Base-by-base conservation (phyloP, 345 rosid genomes). In the Syzygium oleosum region DNA sequence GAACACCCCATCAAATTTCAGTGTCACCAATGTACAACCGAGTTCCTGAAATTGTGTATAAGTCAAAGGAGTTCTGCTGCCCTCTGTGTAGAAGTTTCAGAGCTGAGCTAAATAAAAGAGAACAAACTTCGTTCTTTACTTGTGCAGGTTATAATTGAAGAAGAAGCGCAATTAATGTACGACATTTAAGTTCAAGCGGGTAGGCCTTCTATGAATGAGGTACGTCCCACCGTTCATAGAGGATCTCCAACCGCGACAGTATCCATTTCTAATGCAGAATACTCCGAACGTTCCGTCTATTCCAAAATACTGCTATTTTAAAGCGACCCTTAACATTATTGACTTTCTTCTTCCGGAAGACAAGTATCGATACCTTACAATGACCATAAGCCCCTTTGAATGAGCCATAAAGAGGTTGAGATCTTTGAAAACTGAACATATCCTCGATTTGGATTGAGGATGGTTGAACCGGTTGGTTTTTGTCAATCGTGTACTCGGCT, bases 401-500 rank as follows among this genome's bases (percentile, higher is more conserved):
- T 56, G 99, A 97, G 61, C 95, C 95, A 65, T 95, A 93, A 85
- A 96, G 99, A 85, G 99, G 91, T 43, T 90, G 96, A 2, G 98
- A 94, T 87, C 95, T 95, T 89, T 92, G 93, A 92, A 97, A 97
- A 88, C 94, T 86, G 90, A 94, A 93, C 83, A 95, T 92, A 86
- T 95, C 96, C 34, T 93, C 90, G 54, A 95, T 94, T 65, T 91
- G 89, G 53, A 91, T 88, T 0, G 92, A 88, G 79, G 91, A 88
- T 17, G 92, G 89, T 51, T 90, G 88, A 56, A 88, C 77, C 12
- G 90, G 58, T 8, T 91, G 92, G 55, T 31, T 90, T 85, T 90
- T 93, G 86, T 95, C 97, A 3, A 90, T 88, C 38, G 85, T 73
- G 88, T 52, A 90, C 79, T 94, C 97, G 0, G 94, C 89, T 51